phyloP scores from a whole-genome alignment of 768 basidiomycete species.

The Symmetrospora coprosmae region DNA sequence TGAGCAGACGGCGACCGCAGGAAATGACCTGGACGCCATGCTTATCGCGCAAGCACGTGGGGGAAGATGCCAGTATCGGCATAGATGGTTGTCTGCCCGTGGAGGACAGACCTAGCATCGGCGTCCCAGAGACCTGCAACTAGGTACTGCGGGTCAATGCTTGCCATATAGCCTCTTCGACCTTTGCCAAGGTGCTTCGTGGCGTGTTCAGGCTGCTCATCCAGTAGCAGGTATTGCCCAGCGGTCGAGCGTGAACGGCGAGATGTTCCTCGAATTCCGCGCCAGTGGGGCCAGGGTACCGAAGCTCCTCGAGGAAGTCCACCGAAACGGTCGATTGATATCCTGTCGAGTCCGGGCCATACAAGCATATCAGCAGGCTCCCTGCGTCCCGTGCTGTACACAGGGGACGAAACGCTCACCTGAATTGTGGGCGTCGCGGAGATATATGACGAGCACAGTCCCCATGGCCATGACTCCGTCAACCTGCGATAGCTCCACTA shows the following conservation, averaged over 20 bases:
- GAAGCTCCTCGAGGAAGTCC: conserved; percentile 46
- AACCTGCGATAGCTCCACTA: conserved; percentile 49
- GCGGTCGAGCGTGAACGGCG: conserved; percentile 66
- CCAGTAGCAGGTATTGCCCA: conserved; percentile 85
- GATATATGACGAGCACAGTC: conserved; percentile 64
- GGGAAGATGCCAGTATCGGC: no score
- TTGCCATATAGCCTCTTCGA: conserved; percentile 24
- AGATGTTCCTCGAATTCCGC: conserved; percentile 42
- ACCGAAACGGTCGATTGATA: conserved; percentile 54
- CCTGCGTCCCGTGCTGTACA: no score
- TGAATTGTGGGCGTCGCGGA: conserved; percentile 45
- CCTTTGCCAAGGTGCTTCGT: conserved; percentile 16
- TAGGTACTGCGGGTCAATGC: no score
- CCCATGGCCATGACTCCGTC: conserved; percentile 75
- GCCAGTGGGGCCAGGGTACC: conserved; percentile 39
- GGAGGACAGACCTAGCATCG: no score
- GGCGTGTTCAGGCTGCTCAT: conserved; percentile 72
- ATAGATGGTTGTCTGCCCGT: no score
- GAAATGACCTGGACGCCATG: no score
- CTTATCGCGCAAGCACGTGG: no score
- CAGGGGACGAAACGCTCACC: conserved; percentile 42
- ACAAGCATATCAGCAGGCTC: conserved; percentile 36
- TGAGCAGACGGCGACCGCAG: no score
- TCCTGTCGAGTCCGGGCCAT: conserved; percentile 47
- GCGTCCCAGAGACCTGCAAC: no score